Percentiles rank a stretch among this genome's conserved stretches.
Conservation (phyloP, 2,329 filamentous ascomycete genomes). For the Fusarium sacchari region DNA sequence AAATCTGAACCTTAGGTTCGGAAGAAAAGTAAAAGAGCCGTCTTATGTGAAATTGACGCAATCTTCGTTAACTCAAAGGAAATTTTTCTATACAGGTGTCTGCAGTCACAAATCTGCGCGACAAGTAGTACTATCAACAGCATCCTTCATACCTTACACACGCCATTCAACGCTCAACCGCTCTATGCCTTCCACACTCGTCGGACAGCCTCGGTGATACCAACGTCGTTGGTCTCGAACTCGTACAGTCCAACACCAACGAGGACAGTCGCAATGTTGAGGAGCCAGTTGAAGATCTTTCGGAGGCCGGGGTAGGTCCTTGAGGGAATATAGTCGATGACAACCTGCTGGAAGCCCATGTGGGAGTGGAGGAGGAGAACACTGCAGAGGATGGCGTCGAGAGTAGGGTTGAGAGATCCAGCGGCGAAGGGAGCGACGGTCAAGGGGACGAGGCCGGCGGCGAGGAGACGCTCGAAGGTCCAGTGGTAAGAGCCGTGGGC, state of each 20-base stretch:
- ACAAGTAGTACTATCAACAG: constrained; percentile 32
- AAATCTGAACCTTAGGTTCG: background rate
- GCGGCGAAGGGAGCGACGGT: constrained; percentile 91
- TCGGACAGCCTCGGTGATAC: constrained; percentile 88
- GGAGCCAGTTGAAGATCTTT: constrained; percentile 77
- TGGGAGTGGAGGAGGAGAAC: constrained; percentile 91
- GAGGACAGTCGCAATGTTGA: constrained; percentile 81
- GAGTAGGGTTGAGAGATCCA: constrained; percentile 87
- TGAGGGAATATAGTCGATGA: constrained; percentile 90
- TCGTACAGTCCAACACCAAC: constrained; percentile 93
- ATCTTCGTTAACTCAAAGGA: constrained; percentile 34
- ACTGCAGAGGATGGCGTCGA: constrained; percentile 86
- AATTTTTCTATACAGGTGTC: constrained; percentile 45
- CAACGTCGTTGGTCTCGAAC: constrained; percentile 98
- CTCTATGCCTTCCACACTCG: constrained; percentile 85
- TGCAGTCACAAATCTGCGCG: constrained; percentile 38
- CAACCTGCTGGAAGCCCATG: constrained; percentile 89
- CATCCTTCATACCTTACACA: constrained; percentile 18
- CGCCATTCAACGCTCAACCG: background rate
- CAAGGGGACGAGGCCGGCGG: constrained; percentile 84
- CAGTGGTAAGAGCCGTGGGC: constrained; percentile 97
- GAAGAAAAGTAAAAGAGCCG: background rate
- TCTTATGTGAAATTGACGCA: constrained; percentile 24
- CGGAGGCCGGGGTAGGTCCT: constrained; percentile 74
- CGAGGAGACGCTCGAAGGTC: constrained; percentile 91